Evolutionary conservation across 2,329 filamentous ascomycete species (phyloP).

Genomic region (Diplodia seriata): DNA sequence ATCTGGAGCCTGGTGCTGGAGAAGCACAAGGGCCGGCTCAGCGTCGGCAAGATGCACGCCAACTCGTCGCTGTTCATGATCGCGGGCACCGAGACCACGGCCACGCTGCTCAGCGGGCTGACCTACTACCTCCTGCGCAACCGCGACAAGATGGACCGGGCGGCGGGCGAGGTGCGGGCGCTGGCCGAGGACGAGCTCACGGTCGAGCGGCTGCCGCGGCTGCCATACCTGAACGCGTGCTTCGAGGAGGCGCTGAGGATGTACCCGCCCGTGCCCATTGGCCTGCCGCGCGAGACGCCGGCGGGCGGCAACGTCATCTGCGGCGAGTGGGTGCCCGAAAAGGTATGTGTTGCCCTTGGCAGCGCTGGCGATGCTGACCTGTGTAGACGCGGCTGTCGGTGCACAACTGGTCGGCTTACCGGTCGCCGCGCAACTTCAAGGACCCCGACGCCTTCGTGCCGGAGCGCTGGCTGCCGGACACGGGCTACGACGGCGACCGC

Average conservation of each 20-base stretch:
- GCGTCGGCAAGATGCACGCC: conserved; percentile 47
- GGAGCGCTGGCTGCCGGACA: conserved; percentile 49
- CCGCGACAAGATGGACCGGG: conserved; percentile 39
- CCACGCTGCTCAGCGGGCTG: conserved; percentile 49
- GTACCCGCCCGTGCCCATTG: conserved; percentile 50
- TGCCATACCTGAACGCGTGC: conserved; percentile 50
- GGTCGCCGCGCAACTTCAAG: conserved; percentile 43
- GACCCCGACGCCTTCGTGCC: conserved; percentile 48
- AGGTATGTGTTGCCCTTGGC: conserved; percentile 30
- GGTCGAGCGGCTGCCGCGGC: conserved; percentile 41
- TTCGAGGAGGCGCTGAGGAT: conserved; percentile 52
- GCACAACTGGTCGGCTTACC: conserved; percentile 30
- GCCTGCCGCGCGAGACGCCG: conserved; percentile 45
- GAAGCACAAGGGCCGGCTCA: conserved; percentile 35
- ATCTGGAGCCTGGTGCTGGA: conserved; percentile 51
- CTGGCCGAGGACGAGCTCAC: conserved; percentile 44
- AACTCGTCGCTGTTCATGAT: conserved; percentile 50
- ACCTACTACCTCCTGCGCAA: conserved; percentile 46
- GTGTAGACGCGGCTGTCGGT: conserved; percentile 35
- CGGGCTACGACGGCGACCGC: conserved; percentile 40
- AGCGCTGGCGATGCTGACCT: conserved; percentile 10
- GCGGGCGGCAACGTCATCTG: conserved; percentile 48
- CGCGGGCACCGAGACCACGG: conserved; percentile 57
- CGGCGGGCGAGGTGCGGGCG: conserved; percentile 42
- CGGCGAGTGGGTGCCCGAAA: conserved; percentile 47